phyloP scores from a whole-genome alignment of 208 protist genomes.

The Acanthamoeba healyi region DNA sequence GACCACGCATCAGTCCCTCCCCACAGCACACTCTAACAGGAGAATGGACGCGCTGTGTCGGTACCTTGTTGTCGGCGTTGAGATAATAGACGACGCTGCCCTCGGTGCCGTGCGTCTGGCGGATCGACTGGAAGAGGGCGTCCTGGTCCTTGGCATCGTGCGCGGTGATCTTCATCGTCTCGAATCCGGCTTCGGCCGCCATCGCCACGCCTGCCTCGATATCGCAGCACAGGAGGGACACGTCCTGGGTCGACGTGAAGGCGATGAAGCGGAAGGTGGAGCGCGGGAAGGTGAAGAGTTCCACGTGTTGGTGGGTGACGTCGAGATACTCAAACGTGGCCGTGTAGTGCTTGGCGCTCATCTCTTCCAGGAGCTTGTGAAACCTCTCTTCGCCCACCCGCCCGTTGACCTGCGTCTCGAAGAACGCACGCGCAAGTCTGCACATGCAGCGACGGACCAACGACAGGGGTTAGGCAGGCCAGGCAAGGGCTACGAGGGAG shows the following conservation, averaged over 20 bases:
- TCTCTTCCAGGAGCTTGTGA: background rate
- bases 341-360: constrained; percentile 5
- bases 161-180: background rate
- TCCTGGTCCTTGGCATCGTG: background rate
- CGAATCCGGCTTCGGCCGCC: constrained; percentile 3
- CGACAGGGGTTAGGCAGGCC: background rate
- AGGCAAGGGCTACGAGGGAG: background rate
- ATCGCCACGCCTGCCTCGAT: background rate
- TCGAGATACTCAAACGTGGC: constrained; percentile 9
- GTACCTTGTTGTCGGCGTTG: background rate
- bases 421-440: background rate
- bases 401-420: background rate
- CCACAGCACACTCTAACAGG: too few species aligned
- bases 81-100: constrained; percentile 37
- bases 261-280: constrained; percentile 3
- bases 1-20: too few species aligned
- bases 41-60: too few species aligned
- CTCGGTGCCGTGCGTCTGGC: constrained; percentile 14
- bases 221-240: constrained; percentile 1
- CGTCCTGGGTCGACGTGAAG: background rate
- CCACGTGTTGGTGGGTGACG: background rate
- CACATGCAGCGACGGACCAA: background rate
- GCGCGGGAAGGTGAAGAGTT: background rate
- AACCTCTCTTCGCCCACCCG: background rate
- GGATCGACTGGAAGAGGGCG: background rate